Base-by-base conservation (phyloP, 495 filamentous ascomycete genomes). In the Baudoinia panamericana region DNA sequence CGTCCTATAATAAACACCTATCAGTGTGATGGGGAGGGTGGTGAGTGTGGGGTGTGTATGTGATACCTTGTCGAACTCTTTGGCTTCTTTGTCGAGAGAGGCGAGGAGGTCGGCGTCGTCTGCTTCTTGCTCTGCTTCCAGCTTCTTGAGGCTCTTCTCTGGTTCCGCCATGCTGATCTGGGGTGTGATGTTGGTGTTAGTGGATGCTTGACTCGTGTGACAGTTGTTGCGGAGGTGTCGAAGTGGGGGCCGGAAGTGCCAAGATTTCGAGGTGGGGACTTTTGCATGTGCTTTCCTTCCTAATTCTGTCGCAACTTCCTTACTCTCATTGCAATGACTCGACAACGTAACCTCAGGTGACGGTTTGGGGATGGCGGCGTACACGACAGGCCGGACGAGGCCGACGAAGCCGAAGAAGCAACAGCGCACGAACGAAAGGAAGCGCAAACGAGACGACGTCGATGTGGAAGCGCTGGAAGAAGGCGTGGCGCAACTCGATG, bases 51-150 rank as follows among this genome's bases (percentile, higher is more conserved):
- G 22, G 32, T 62, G 45, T 32, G 17, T 16, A 25, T 11, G n/a
- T 12, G 10, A 16, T 26, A 46, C 43, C 71, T 95, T 96, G 39
- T 77, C 75, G 55, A 85, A 93, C 54, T 96, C 90, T 35, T 84
- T 84, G 22, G 80, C 76, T 57, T 93, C 86, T 28, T 74, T 72
- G 55, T 93, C 88, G 5, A 96, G 76, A 28, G 75, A 73, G 50
- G 85, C 85, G 32, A 95, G 70, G 36, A 83, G 73, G 53, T 90
- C 86, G 58, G 78, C 69, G 51, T 85, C 82, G 43, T 82, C 80
- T 46, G 69, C 57, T 43, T 64, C 63, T 52, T 51, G 48, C 48
- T 51, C 48, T 12, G 22, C 43, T 15, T 46, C 44, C 8, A 51
- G 38, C 57, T 57, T 51, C 43, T 52, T 46, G 8, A 51, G 38